A percentile compares a stretch with the other conserved stretches of the same genome.
Conservation (phyloP, 2,329 filamentous ascomycete species). For the Beauveria sp. region DNA sequence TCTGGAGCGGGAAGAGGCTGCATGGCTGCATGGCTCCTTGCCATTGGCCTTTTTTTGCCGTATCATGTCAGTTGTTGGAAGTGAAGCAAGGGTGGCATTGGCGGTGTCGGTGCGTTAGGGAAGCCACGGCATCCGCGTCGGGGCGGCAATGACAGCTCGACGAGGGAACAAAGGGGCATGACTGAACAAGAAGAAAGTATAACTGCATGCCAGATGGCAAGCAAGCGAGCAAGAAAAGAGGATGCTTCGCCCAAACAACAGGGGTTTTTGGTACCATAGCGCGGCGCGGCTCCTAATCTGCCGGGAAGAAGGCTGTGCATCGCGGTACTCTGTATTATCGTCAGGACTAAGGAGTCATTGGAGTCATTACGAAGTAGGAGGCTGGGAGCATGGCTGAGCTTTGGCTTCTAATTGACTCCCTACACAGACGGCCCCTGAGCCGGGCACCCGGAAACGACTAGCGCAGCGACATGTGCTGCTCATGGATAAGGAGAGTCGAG, state of each 20-base stretch:
- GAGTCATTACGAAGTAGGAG: too few relatives aligned
- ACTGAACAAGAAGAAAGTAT: neutral
- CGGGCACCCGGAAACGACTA: conserved; percentile 3
- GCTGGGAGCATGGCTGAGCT: neutral
- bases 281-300: neutral
- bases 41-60: neutral
- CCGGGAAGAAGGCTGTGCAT: neutral
- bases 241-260: neutral
- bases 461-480: neutral
- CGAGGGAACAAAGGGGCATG: neutral
- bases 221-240: neutral
- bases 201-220: neutral
- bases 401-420: neutral
- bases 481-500: neutral
- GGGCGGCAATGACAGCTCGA: neutral
- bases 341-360: too few relatives aligned
- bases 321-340: too few relatives aligned
- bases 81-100: neutral
- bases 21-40: neutral
- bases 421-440: neutral
- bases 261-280: neutral
- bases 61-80: neutral
- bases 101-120: neutral
- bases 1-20: neutral
- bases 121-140: neutral